Evolutionary conservation across 148 eudicot genomes (phyloP), one percentile per base, ranked within the genome.

Genomic region (Diospyros kaki): DNA sequence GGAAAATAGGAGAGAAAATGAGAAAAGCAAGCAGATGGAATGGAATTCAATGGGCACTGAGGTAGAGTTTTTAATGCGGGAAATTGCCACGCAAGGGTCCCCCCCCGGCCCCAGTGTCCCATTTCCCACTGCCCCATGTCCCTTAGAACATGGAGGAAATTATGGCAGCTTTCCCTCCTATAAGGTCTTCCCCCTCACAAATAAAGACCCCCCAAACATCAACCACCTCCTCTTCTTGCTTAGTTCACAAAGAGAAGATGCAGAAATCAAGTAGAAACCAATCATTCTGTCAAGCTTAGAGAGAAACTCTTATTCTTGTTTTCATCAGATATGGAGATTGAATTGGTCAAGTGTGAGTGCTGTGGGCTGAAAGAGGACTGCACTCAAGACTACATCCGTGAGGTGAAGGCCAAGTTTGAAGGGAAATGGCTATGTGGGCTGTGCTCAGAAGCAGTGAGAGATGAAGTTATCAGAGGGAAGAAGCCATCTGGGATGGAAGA

Each of bases 401-500:
- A 80, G 5, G 91, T 91, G 44, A 87, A 89, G 76, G 79, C 86
- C 2, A 84, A 86, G n/a, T 91, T 91, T 67, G 83, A 86, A 6
- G 97, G 90, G 0, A 91, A 89, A 80, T 91, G 97, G 93, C 84
- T 91, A 6, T 91, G 97, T 58, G 97, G 97, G 73, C 44, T 91
- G 62, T 91, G 97, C 71, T 87, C 93, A 1, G 97, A 89, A 64
- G 93, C 93, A 0, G 97, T 91, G 0, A 79, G 87, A 64, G 93
- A 91, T 43, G 97, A 91, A 74, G 80, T 85, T 1, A 84, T 64
- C 72, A 72, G 79, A 52, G 82, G 66, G 8, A 75, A 78, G 12
- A 39, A 72, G 70, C 17, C 42, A 63, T 61, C n/a, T 64, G 79
- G 43, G 42, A 77, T 83, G 17, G 92, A 84, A 73, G 91, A 89